phyloP scores from a whole-genome alignment of 2,329 filamentous ascomycete species.

The Nothophoma quercina region DNA sequence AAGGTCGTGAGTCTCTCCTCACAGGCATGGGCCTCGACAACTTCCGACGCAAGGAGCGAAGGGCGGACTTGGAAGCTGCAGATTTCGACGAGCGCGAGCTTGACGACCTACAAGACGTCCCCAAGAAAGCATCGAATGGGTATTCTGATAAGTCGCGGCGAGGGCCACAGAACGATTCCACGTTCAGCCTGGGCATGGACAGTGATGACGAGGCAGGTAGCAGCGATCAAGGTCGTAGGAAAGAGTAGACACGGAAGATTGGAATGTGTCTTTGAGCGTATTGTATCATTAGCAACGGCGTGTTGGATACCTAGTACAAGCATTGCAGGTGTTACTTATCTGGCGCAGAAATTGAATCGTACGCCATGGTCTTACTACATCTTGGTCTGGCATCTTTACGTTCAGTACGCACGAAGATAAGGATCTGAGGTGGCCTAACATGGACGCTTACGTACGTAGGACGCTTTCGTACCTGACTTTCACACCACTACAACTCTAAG shows the following conservation, averaged over 20 bases:
- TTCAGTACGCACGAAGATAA: no score
- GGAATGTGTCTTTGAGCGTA: neutral
- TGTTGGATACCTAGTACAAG: slow-evolving; percentile 15
- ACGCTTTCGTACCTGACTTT: no score
- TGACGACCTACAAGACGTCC: slow-evolving; percentile 58
- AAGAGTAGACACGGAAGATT: slow-evolving; percentile 30
- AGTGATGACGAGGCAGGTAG: slow-evolving; percentile 48
- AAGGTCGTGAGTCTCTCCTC: slow-evolving; percentile 54
- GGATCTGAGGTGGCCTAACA: no score
- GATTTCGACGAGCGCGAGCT: slow-evolving; percentile 70
- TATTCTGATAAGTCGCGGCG: slow-evolving; percentile 41
- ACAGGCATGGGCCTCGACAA: slow-evolving; percentile 57
- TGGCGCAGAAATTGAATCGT: slow-evolving; percentile 1
- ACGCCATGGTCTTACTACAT: neutral
- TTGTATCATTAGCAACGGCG: slow-evolving; percentile 2
- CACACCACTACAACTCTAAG: no score
- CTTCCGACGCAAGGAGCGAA: slow-evolving; percentile 53
- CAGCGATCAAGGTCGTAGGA: slow-evolving; percentile 42
- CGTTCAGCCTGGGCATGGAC: slow-evolving; percentile 60
- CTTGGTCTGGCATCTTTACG: no score
- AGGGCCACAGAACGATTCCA: slow-evolving; percentile 46
- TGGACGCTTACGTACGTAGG: no score
- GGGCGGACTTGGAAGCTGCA: slow-evolving; percentile 65
- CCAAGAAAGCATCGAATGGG: slow-evolving; percentile 35
- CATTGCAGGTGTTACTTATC: slow-evolving; percentile 21